These are phyloP conservation scores for Cytospora piceae DNA, from an alignment of 2,329 filamentous ascomycete species.

Conservation along the genomic window DNA sequence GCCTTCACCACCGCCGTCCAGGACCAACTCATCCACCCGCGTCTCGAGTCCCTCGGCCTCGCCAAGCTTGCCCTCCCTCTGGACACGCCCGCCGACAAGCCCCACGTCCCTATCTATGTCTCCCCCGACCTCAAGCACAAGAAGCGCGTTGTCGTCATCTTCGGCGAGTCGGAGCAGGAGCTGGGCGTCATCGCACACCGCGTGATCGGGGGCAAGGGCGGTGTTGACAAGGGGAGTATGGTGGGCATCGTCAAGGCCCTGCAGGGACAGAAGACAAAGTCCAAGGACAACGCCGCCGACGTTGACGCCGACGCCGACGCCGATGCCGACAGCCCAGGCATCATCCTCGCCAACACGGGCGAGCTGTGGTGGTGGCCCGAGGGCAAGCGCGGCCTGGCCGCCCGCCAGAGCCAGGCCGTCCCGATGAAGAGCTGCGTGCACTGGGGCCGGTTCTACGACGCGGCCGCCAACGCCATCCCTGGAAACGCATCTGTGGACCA, in stretches of 20 bases:
- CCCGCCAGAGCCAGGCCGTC: constrained; percentile 58
- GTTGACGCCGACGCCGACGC: constrained; percentile 39
- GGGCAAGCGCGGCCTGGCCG: constrained; percentile 62
- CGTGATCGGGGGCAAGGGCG: constrained; percentile 63
- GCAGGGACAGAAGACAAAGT: constrained; percentile 35
- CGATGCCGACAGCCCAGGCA: constrained; percentile 48
- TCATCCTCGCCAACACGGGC: constrained; percentile 79
- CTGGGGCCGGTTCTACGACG: constrained; percentile 54
- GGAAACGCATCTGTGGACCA: constrained; percentile 59
- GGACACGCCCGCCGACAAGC: constrained; percentile 46
- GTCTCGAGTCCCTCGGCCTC: constrained; percentile 66
- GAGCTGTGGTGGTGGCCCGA: constrained; percentile 77
- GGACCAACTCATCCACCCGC: constrained; percentile 61
- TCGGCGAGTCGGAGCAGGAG: constrained; percentile 74
- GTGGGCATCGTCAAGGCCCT: constrained; percentile 63
- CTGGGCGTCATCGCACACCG: constrained; percentile 77
- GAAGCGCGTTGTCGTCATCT: constrained; percentile 70
- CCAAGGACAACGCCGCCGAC: not conserved
- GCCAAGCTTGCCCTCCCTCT: constrained; percentile 65
- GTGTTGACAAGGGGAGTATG: constrained; percentile 71
- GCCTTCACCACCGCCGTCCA: constrained; percentile 73
- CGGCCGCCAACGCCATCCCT: constrained; percentile 62
- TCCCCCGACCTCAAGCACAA: constrained; percentile 56
- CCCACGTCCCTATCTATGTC: constrained; percentile 71
- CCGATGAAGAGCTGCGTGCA: constrained; percentile 68